These are phyloP conservation scores for Botryotinia calthae DNA, from an alignment of 2,329 filamentous ascomycete genomes.

Conservation along the genomic window DNA sequence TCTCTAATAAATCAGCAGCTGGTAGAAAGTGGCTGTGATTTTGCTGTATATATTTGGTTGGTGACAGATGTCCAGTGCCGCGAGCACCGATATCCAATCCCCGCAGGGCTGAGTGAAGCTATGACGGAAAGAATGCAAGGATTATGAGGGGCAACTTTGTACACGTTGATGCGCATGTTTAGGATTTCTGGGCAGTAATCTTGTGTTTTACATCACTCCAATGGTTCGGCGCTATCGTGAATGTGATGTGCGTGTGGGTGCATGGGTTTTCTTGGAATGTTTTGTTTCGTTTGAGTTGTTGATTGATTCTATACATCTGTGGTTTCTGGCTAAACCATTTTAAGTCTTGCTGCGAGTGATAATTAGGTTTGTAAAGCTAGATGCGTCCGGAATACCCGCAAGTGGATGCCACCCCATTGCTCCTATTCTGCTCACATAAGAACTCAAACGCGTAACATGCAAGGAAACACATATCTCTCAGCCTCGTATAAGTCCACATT, in stretches of 20 bases:
- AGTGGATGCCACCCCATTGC: neutral
- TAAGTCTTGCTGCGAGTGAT: neutral
- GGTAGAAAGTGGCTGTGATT: conserved; percentile 7
- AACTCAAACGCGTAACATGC: neutral
- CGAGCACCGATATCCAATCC: neutral
- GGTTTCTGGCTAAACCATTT: neutral
- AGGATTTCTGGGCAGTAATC: neutral
- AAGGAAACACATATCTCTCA: neutral
- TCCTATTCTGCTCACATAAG: neutral
- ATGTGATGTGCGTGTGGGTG: neutral
- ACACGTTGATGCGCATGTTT: conserved; percentile 18
- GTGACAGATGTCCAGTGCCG: conserved; percentile 22
- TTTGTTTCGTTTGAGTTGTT: neutral
- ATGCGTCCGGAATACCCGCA: neutral
- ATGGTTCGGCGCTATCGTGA: neutral
- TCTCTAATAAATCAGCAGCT: conserved; percentile 12
- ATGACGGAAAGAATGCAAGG: conserved; percentile 18
- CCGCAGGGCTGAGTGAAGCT: conserved; percentile 27
- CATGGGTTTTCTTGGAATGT: neutral
- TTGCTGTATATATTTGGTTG: neutral
- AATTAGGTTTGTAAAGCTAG: neutral
- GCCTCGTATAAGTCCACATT: conserved; percentile 2
- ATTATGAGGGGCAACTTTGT: conserved; percentile 16
- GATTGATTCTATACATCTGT: neutral
- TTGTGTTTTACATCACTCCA: neutral